These are phyloP conservation scores for Nannochloris sp. DNA, from an alignment of 139 green algal genomes.

Conservation along the genomic window DNA sequence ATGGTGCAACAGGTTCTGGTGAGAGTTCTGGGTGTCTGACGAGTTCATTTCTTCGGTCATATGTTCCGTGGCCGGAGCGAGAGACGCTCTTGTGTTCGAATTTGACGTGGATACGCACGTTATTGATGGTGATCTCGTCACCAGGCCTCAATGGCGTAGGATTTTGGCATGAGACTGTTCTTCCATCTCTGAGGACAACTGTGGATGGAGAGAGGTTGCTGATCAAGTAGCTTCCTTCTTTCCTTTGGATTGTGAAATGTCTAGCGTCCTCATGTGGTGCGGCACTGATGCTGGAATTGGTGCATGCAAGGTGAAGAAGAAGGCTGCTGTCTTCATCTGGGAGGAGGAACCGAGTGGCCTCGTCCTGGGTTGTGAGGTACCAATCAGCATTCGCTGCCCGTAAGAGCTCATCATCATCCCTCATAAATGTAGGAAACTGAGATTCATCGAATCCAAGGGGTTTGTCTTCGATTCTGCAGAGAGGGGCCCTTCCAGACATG, in stretches of 20 bases:
- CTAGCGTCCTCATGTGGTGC: neutral
- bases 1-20: no score
- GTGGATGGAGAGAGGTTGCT: slow-evolving; percentile 19
- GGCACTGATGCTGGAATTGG: neutral
- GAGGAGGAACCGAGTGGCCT: slow-evolving; percentile 10
- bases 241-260: slow-evolving; percentile 9
- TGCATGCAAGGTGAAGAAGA: neutral
- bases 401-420: slow-evolving; percentile 55
- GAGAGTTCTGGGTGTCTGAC: neutral
- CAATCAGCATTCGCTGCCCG: slow-evolving; percentile 52
- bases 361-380: slow-evolving; percentile 47
- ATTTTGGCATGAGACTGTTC: neutral
- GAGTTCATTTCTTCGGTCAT: neutral
- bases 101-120: slow-evolving; percentile 45
- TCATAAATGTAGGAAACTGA: slow-evolving; percentile 53
- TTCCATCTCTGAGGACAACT: neutral
- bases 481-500: slow-evolving; percentile 2
- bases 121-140: slow-evolving; percentile 50
- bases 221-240: slow-evolving; percentile 32
- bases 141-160: slow-evolving; percentile 11
- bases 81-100: slow-evolving; percentile 42
- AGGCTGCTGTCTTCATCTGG: neutral
- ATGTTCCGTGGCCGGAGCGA: slow-evolving; percentile 8
- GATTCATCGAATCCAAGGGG: slow-evolving; percentile 46
- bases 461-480: slow-evolving; percentile 48